phyloP scores from a whole-genome alignment of 768 basidiomycete genomes.

The Podaxis sp. region DNA sequence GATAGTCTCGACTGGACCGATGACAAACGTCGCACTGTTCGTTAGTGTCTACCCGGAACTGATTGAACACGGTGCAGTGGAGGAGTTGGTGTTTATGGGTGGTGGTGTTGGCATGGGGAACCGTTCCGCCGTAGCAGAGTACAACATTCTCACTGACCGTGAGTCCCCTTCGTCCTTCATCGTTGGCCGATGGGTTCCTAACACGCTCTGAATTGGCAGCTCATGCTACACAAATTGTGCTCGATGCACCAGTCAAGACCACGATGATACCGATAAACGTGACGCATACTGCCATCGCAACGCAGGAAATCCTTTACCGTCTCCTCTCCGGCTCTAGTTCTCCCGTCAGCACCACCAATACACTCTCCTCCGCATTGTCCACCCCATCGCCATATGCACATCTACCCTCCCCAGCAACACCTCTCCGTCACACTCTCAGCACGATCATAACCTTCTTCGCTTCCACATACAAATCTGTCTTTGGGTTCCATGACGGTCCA shows the following conservation, averaged over 20 bases:
- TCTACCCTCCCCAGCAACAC: slow-evolving; percentile 32
- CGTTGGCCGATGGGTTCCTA: neutral
- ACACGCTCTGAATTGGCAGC: slow-evolving; percentile 35
- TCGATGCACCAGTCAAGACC: slow-evolving; percentile 63
- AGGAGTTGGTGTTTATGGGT: slow-evolving; percentile 85
- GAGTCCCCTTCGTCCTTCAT: slow-evolving; percentile 23
- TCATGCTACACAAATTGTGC: slow-evolving; percentile 79
- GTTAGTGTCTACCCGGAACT: slow-evolving; percentile 50
- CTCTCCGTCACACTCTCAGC: slow-evolving; percentile 68
- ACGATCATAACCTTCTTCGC: slow-evolving; percentile 76
- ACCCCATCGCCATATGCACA: slow-evolving; percentile 9
- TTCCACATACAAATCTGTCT: slow-evolving; percentile 64
- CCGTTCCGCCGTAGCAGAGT: slow-evolving; percentile 75
- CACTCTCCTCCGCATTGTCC: neutral
- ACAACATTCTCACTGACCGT: slow-evolving; percentile 83
- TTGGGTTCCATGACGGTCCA: slow-evolving; percentile 55
- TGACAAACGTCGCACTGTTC: slow-evolving; percentile 80
- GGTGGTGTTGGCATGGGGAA: slow-evolving; percentile 88
- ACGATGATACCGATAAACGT: slow-evolving; percentile 86
- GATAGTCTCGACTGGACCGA: slow-evolving; percentile 74
- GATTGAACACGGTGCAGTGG: slow-evolving; percentile 40
- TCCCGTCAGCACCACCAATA: neutral
- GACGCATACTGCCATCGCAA: slow-evolving; percentile 82
- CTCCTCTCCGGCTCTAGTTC: slow-evolving; percentile 37
- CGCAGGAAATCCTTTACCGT: slow-evolving; percentile 41